Conservation (phyloP, 345 rosid species). For the Combretum micranthum region DNA sequence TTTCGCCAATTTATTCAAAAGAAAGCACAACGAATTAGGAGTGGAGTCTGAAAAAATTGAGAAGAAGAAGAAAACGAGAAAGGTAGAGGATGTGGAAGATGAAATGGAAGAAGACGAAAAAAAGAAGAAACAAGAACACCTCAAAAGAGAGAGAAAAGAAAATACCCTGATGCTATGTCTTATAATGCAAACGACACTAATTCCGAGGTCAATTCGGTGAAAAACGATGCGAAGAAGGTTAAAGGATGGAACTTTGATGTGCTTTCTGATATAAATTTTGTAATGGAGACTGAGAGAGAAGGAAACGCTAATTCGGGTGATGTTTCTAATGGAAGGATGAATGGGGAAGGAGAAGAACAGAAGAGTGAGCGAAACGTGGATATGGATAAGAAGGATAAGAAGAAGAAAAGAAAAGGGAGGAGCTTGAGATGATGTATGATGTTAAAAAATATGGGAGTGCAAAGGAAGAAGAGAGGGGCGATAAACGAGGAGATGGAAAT, state of each 20-base stretch:
- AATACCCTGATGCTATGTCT: too few relatives aligned
- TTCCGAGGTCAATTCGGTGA: too few relatives aligned
- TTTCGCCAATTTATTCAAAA: too few relatives aligned
- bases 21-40: too few relatives aligned
- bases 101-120: conserved; percentile 6
- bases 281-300: too few relatives aligned
- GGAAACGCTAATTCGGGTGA: neutral
- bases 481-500: conserved; percentile 17
- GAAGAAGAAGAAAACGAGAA: too few relatives aligned
- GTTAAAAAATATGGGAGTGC: conserved; percentile 51
- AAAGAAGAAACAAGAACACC: too few relatives aligned
- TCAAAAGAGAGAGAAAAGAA: conserved; percentile 6
- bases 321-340: neutral
- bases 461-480: conserved; percentile 12
- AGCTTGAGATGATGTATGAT: conserved; percentile 78
- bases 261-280: neutral
- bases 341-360: conserved; percentile 1
- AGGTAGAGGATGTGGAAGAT: neutral
- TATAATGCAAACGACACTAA: conserved; percentile 6
- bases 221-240: too few relatives aligned
- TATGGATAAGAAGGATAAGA: conserved; percentile 31
- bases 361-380: too few relatives aligned
- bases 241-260: conserved; percentile 1
- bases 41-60: too few relatives aligned
- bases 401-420: too few relatives aligned